These are phyloP conservation scores for Lichtheimia ramosa DNA, from an alignment of 371 early-diverging fungal species.

Conservation along the genomic window DNA sequence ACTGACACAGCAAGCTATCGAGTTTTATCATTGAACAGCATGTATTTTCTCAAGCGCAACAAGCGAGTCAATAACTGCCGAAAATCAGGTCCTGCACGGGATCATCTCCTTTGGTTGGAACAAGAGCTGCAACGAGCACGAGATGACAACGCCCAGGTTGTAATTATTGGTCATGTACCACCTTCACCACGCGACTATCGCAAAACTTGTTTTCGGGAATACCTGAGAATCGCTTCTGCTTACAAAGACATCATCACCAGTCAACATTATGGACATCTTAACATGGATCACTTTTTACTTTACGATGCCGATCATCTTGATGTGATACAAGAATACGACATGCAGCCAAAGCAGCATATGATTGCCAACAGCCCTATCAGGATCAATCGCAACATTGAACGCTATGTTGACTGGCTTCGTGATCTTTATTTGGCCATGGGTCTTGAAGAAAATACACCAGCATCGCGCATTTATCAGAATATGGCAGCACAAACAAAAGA, in stretches of 20 bases:
- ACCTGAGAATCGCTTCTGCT: constrained; percentile 57
- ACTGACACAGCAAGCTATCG: constrained; percentile 52
- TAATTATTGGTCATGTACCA: constrained; percentile 79
- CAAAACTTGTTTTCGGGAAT: constrained; percentile 59
- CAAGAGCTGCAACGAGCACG: constrained; percentile 52
- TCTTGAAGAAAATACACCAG: not conserved
- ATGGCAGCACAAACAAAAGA: not conserved
- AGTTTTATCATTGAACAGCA: constrained; percentile 70
- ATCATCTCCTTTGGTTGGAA: constrained; percentile 74
- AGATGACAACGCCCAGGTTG: constrained; percentile 27
- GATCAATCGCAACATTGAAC: constrained; percentile 23
- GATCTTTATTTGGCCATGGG: constrained; percentile 32
- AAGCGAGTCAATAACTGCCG: constrained; percentile 67
- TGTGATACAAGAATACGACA: not conserved
- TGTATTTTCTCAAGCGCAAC: constrained; percentile 72
- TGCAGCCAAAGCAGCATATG: not conserved
- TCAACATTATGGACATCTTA: constrained; percentile 81
- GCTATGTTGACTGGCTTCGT: constrained; percentile 35
- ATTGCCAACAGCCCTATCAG: constrained; percentile 12
- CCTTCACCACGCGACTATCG: constrained; percentile 70
- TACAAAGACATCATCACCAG: constrained; percentile 67
- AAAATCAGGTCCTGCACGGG: constrained; percentile 55
- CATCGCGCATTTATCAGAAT: too few species aligned
- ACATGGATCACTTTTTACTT: constrained; percentile 77
- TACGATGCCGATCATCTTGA: constrained; percentile 27